phyloP scores from a whole-genome alignment of 768 basidiomycete species.

The Cystobasidium ongulense region DNA sequence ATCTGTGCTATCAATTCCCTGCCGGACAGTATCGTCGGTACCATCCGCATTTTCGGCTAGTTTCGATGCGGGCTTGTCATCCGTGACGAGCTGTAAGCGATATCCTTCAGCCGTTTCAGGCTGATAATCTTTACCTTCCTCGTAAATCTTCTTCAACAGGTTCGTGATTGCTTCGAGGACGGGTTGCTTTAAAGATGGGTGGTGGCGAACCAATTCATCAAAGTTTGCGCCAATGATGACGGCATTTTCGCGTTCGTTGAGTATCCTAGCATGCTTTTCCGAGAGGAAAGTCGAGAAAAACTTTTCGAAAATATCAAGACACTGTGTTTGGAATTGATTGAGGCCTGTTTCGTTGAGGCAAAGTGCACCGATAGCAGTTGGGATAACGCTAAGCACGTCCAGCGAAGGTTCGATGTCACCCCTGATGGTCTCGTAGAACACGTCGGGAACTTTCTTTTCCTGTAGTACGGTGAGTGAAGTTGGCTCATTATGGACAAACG shows the following conservation, averaged over 20 bases:
- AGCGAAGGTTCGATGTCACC: slow-evolving; percentile 73
- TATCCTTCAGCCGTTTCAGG: slow-evolving; percentile 36
- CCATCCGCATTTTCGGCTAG: neutral
- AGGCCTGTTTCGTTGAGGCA: slow-evolving; percentile 88
- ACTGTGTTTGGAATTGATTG: slow-evolving; percentile 58
- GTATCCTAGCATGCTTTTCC: slow-evolving; percentile 67
- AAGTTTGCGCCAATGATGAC: slow-evolving; percentile 77
- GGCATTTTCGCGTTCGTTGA: slow-evolving; percentile 88
- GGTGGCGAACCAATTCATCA: slow-evolving; percentile 93
- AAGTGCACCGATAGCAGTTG: slow-evolving; percentile 89
- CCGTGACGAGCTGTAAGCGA: slow-evolving; percentile 22
- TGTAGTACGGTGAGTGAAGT: slow-evolving; percentile 87
- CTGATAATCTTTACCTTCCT: slow-evolving; percentile 53
- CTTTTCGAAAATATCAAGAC: slow-evolving; percentile 69
- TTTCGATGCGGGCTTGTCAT: neutral
- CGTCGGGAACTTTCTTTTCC: slow-evolving; percentile 78
- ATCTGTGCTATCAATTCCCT: neutral
- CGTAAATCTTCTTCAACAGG: slow-evolving; percentile 65
- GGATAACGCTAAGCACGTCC: slow-evolving; percentile 68
- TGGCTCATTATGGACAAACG: slow-evolving; percentile 81
- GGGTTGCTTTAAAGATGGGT: slow-evolving; percentile 70
- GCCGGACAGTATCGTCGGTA: neutral
- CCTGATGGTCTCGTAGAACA: slow-evolving; percentile 79
- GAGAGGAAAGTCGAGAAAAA: slow-evolving; percentile 81
- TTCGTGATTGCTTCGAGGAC: slow-evolving; percentile 70